Conservation (phyloP, 495 filamentous ascomycete genomes). For the Penicillium paxilli region DNA sequence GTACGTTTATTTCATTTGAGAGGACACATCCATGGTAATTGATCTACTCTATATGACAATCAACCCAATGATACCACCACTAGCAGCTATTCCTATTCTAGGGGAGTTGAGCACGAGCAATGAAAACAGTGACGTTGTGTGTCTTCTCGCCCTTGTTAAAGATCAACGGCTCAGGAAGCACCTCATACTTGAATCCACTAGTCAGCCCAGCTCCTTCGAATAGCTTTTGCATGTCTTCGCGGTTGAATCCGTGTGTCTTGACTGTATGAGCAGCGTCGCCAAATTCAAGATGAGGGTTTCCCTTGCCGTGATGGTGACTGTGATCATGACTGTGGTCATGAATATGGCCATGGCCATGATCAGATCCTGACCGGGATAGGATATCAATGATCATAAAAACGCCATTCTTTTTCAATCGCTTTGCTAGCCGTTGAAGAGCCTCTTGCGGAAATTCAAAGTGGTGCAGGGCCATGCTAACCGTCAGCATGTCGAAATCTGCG, state of each 20-base stretch:
- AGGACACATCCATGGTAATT: too few relatives aligned
- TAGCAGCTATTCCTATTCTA: conserved; percentile 3
- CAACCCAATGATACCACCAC: not conserved
- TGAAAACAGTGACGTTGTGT: conserved; percentile 33
- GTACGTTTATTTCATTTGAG: too few relatives aligned
- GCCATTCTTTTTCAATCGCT: conserved; percentile 62
- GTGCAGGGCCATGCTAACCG: conserved; percentile 68
- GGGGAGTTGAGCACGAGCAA: conserved; percentile 32
- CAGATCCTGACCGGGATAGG: conserved; percentile 35
- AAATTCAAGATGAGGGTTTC: conserved; percentile 18
- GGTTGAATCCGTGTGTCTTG: conserved; percentile 58
- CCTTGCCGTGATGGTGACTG: not conserved
- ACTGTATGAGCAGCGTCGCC: conserved; percentile 45
- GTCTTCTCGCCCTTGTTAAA: conserved; percentile 27
- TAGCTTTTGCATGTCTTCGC: conserved; percentile 50
- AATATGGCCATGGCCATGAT: conserved; percentile 20
- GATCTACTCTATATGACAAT: too few relatives aligned
- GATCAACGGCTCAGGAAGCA: conserved; percentile 30
- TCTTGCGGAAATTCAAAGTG: conserved; percentile 66
- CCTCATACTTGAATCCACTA: conserved; percentile 40
- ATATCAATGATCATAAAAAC: conserved; percentile 68
- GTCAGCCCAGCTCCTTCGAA: conserved; percentile 53
- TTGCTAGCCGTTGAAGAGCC: conserved; percentile 54
- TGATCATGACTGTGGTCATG: conserved; percentile 25
- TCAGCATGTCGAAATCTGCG: conserved; percentile 62